Evolutionary conservation across 345 rosid genomes (phyloP), one percentile per base, ranked within the genome.

Genomic region (Reutealis trisperma): DNA sequence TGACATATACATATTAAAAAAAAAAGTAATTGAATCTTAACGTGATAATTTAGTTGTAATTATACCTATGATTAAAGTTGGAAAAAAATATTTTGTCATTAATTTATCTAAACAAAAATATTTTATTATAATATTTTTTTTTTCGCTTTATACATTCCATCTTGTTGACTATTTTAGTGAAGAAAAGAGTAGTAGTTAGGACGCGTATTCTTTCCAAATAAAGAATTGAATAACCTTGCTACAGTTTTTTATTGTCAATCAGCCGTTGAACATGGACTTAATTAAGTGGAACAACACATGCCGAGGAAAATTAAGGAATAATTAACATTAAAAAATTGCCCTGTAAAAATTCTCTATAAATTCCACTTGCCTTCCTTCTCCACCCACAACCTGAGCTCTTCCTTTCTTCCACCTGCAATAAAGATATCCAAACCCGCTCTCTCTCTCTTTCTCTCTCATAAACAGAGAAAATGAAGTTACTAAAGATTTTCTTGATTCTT

Each of bases 401-500:
- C 42, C 30, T 15, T 63, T 63, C 42, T 15, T 61, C 27, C 18
- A 61, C 18, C 27, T 14, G 13, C 12, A 59, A 2, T 8, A 59
- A 59, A 2, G 14, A 47, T 47, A 47, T 51, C 15, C 37, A 25
- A 61, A 30, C 42, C 14, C 37, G 2, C 16, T 54, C n/a, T 54
- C 0, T 51, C 12, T 59, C 30, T n/a, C 2, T 32, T 4, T 27
- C 6, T 42, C 18, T 27, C 65, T 22, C 34, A 63, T 15, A 15
- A 63, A 4, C 67, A 63, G 42, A 63, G 12, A 63, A 63, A 6
- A 66, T 66, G 70, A 66, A 66, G 70, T 41, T 63, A 63, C 42
- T 14, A 27, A 63, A n/a, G 9, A 13, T 66, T 66, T 66, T 37
- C 70, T 66, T 66, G 51, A 66, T 37, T 66, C 47, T 66, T 37